phyloP scores from a whole-genome alignment of 805 yeast genomes.

The Teunomyces gatunensis region DNA sequence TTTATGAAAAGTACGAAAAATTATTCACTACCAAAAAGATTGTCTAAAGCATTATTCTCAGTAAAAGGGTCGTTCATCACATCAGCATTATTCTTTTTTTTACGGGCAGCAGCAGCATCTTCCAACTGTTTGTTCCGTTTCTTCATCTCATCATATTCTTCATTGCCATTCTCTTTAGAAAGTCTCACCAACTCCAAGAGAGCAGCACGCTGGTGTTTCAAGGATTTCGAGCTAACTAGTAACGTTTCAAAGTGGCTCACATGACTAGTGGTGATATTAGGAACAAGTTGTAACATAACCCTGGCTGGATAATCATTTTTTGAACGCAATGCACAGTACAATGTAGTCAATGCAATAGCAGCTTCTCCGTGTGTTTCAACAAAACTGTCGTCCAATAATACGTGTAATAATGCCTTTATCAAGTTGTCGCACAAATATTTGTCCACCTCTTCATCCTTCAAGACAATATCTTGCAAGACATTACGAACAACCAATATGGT shows the following conservation, averaged over 20 bases:
- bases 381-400: slow-evolving; percentile 72
- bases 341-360: slow-evolving; percentile 78
- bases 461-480: slow-evolving; percentile 64
- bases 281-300: slow-evolving; percentile 51
- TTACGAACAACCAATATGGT: slow-evolving; percentile 78
- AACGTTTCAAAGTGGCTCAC: slow-evolving; percentile 62
- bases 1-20: neutral
- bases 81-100: slow-evolving; percentile 47
- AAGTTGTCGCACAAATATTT: slow-evolving; percentile 60
- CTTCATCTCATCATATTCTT: slow-evolving; percentile 42
- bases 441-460: slow-evolving; percentile 75
- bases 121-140: slow-evolving; percentile 56
- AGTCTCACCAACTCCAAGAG: slow-evolving; percentile 72
- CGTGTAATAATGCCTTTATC: slow-evolving; percentile 64
- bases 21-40: slow-evolving; percentile 49
- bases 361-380: slow-evolving; percentile 89
- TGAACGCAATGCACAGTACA: slow-evolving; percentile 70
- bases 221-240: slow-evolving; percentile 60
- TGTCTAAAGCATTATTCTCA: slow-evolving; percentile 65
- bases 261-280: slow-evolving; percentile 53
- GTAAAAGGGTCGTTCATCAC: slow-evolving; percentile 70
- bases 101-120: slow-evolving; percentile 44
- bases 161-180: slow-evolving; percentile 44
- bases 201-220: slow-evolving; percentile 78
- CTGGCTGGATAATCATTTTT: slow-evolving; percentile 69